These are phyloP conservation scores for Suillus lakei DNA, from an alignment of 768 basidiomycete species.

Conservation along the genomic window DNA sequence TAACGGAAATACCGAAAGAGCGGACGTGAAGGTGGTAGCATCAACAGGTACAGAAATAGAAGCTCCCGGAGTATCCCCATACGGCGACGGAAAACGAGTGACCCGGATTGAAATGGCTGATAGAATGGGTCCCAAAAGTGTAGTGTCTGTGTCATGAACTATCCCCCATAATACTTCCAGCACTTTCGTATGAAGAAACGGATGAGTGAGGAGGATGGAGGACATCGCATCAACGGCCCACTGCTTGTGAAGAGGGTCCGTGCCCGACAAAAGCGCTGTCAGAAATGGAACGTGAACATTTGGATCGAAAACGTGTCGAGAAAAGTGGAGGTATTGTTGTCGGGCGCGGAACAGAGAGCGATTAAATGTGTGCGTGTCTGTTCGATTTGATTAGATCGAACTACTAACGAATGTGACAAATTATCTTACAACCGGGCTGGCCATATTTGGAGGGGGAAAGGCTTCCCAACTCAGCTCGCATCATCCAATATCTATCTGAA, in stretches of 20 bases:
- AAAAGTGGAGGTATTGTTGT: conserved; percentile 45
- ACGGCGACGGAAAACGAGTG: neutral
- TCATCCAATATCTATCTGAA: conserved; percentile 67
- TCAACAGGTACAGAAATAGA: neutral
- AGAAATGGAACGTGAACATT: conserved; percentile 55
- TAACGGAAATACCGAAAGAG: conserved; percentile 1
- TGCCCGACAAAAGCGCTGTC: conserved; percentile 40
- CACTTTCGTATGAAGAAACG: conserved; percentile 40
- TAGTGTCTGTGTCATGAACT: neutral
- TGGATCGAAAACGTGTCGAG: conserved; percentile 40
- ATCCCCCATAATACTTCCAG: conserved; percentile 29
- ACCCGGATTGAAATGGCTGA: conserved; percentile 5
- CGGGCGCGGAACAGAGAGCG: conserved; percentile 39
- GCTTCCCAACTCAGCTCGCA: conserved; percentile 50
- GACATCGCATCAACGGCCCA: conserved; percentile 41
- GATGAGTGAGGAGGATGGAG: conserved; percentile 37
- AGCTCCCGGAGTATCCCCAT: neutral
- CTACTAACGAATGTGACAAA: conserved; percentile 10
- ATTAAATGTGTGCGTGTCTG: conserved; percentile 13
- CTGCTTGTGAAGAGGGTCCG: conserved; percentile 30
- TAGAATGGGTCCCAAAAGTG: neutral
- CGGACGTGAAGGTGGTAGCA: neutral
- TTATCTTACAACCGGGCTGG: conserved; percentile 16
- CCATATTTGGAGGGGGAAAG: conserved; percentile 22
- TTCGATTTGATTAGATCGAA: conserved; percentile 20